Base-by-base conservation (phyloP, 305 asterid species). In the Fraxinus angustifolia region DNA sequence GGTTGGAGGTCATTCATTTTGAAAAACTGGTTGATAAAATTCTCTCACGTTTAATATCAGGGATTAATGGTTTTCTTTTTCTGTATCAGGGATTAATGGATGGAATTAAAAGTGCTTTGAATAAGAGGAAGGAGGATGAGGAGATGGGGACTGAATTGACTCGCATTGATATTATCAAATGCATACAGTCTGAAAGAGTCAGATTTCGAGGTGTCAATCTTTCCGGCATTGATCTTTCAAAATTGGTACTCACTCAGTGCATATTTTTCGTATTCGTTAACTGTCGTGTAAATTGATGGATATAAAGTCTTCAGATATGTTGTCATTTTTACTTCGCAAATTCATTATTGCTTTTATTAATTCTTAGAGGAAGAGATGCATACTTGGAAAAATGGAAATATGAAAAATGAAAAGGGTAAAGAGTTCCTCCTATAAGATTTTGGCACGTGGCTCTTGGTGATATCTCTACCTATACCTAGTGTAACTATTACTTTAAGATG, bases 181-280 rank as follows among this genome's bases (percentile, higher is more conserved):
- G 99, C 90, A 90, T 91, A 90, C 99, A 95, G 86, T 93, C 98
- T 71, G 93, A 93, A 58, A 93, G 85, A 88, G 99, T 93, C 88
- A 90, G 92, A 87, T 91, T 95, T 85, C 97, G 98, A 73, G 99
- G 99, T 86, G 84, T 95, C 84, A 95, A 93, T 88, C 93, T 95
- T 78, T 92, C 99, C 73, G 97, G 97, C 82, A 94, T 92, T 79
- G 97, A 95, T 88, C 97, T 95, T 79, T 95, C 98, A 65, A 95
- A 95, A 85, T 89, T 95, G 97, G 98, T 94, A 90, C 65, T 21
- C 74, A 56, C 70, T 81, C 75, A n/a, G n/a, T 71, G 26, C 8
- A 38, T 50, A 58, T 78, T 78, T 83, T 81, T 79, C 31, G 40
- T 30, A 67, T 78, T 60, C 65, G 36, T 42, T 73, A 48, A 33